Evolutionary conservation across 2,329 filamentous ascomycete genomes (phyloP), one percentile per base, ranked within the genome.

Genomic region (Ramularia endophylla): DNA sequence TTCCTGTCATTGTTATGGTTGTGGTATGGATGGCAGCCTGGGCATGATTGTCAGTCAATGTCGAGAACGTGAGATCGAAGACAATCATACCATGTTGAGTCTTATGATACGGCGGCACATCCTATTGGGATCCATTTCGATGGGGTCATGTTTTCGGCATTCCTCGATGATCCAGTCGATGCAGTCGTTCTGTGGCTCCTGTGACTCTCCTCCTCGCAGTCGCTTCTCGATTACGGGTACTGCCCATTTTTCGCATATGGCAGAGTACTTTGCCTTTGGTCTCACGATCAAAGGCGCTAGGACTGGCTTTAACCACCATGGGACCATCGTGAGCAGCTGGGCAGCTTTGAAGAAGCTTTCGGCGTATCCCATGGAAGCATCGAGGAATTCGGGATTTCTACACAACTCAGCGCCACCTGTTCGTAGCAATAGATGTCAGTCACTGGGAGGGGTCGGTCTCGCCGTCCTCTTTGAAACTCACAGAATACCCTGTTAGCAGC

Each of bases 1-100:
- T 42, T 29, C 52, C 56, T 2, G 49, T 50, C 8, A 50, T 48
- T 2, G 51, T 50, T 3, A 55, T 44, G 19, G 40, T 48, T 12
- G 51, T 52, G 3, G 53, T 57, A 25, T 57, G 55, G 8, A 56
- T 53, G 15, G 55, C 54, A 17, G 48, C n/a, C n/a, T n/a, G n/a
- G n/a, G n/a, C n/a, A n/a, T n/a, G n/a, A n/a, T n/a, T n/a, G n/a
- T n/a, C n/a, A n/a, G n/a, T n/a, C n/a, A n/a, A n/a, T n/a, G n/a
- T n/a, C n/a, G n/a, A n/a, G n/a, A n/a, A n/a, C n/a, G n/a, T n/a
- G n/a, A n/a, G n/a, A n/a, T n/a, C n/a, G n/a, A n/a, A n/a, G n/a
- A n/a, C n/a, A n/a, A n/a, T n/a, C n/a, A n/a, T n/a, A n/a, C 51
- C 37, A 17, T 31, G 38, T 54, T 56, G 29, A 41, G n/a, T n/a